A percentile compares a stretch with the other conserved stretches of the same genome.
Conservation (phyloP, 2,329 filamentous ascomycete genomes). For the Cladophialophora psammophila region DNA sequence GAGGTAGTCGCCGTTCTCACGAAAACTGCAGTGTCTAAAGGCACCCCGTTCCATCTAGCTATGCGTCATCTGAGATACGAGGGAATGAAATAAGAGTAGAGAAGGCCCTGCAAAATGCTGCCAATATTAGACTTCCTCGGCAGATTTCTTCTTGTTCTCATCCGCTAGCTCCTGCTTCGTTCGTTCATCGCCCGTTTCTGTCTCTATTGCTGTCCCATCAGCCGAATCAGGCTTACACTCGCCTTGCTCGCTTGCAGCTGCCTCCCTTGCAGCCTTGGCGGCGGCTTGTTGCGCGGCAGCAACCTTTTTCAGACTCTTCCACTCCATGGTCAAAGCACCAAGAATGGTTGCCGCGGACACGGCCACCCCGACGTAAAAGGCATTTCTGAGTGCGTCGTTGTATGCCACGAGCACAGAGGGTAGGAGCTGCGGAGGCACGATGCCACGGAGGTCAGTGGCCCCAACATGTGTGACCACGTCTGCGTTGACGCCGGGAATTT, state of each 20-base stretch:
- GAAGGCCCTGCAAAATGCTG: neutral
- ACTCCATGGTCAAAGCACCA: constrained; percentile 66
- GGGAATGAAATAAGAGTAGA: neutral
- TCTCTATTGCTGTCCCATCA: neutral
- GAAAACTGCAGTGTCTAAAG: no score
- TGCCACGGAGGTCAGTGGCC: constrained; percentile 54
- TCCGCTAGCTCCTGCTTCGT: neutral
- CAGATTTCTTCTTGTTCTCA: neutral
- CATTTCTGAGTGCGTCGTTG: constrained; percentile 65
- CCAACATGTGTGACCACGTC: constrained; percentile 33
- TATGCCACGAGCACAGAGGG: constrained; percentile 67
- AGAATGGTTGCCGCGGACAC: constrained; percentile 62
- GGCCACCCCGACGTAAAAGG: constrained; percentile 67
- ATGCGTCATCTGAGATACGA: no score
- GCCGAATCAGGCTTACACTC: constrained; percentile 10
- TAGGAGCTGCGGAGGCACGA: constrained; percentile 60
- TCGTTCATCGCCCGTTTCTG: neutral
- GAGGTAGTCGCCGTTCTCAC: no score
- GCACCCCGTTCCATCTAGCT: no score
- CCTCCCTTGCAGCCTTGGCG: constrained; percentile 18
- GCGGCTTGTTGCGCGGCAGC: constrained; percentile 29
- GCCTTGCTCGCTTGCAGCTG: neutral
- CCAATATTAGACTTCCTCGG: neutral
- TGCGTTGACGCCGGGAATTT: constrained; percentile 33
- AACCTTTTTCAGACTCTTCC: constrained; percentile 68